phyloP scores from a whole-genome alignment of 257 asterid species.

The Scutellaria minor region DNA sequence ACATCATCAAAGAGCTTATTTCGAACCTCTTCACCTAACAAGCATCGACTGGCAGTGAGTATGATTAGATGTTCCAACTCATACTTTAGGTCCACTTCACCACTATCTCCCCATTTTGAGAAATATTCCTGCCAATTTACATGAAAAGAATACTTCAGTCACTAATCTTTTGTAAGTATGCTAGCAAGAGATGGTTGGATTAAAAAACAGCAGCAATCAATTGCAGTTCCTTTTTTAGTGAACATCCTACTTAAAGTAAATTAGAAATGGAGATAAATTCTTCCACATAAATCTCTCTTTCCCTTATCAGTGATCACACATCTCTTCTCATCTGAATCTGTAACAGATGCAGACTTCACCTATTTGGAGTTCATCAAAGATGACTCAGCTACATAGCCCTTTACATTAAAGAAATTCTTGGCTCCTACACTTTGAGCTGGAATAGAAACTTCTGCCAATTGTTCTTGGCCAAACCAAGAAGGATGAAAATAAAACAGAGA shows the following conservation, averaged over 20 bases:
- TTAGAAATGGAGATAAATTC: not conserved
- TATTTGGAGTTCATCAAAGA: not conserved
- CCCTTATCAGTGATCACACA: not conserved
- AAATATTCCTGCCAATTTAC: conserved; percentile 66
- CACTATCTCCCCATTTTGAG: conserved; percentile 94
- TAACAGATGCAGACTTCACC: not conserved
- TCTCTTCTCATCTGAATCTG: not conserved
- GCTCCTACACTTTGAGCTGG: not conserved
- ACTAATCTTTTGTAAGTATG: conserved; percentile 10
- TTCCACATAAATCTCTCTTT: not conserved
- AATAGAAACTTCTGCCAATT: not conserved
- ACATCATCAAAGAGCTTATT: conserved; percentile 90
- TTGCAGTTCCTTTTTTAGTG: not conserved
- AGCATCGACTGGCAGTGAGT: conserved; percentile 90
- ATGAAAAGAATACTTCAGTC: conserved; percentile 12
- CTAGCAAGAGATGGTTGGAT: conserved; percentile 6
- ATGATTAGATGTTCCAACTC: conserved; percentile 91
- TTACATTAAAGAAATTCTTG: not conserved
- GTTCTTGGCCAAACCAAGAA: conserved; percentile 13
- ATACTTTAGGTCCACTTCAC: conserved; percentile 87
- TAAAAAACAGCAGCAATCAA: not conserved
- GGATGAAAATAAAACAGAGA: not conserved
- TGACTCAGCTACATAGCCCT: not conserved
- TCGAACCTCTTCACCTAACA: conserved; percentile 92
- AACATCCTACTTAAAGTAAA: not conserved